phyloP scores from a whole-genome alignment of 345 rosid genomes.

The Passiflora organensis region DNA sequence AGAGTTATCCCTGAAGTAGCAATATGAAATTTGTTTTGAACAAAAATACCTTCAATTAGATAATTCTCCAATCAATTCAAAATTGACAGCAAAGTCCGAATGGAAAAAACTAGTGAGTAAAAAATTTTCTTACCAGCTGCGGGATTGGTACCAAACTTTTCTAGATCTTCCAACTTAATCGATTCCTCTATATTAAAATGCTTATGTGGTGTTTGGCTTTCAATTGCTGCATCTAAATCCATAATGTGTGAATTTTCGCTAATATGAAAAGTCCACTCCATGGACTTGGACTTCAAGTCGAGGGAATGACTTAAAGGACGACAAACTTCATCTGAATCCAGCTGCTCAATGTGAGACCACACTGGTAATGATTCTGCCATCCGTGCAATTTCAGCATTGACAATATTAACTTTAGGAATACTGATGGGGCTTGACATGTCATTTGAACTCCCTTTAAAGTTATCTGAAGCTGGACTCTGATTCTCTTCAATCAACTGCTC shows the following conservation, averaged over 20 bases:
- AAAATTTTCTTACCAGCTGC: constrained; percentile 51
- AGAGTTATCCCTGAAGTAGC: no score
- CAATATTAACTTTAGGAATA: constrained; percentile 32
- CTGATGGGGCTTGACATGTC: constrained; percentile 47
- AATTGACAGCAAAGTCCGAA: neutral
- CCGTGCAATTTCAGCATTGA: constrained; percentile 33
- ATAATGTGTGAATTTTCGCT: constrained; percentile 28
- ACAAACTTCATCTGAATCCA: constrained; percentile 21
- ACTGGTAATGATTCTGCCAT: constrained; percentile 68
- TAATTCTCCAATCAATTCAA: neutral
- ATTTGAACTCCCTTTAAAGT: constrained; percentile 21
- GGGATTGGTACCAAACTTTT: constrained; percentile 36
- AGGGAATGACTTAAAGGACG: constrained; percentile 59
- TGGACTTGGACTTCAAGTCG: constrained; percentile 36
- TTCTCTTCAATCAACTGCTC: constrained; percentile 20
- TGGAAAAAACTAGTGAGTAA: neutral
- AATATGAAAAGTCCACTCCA: constrained; percentile 32
- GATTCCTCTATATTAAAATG: constrained; percentile 24
- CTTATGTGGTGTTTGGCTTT: constrained; percentile 20
- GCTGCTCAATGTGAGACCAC: constrained; percentile 24
- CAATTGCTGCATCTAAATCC: constrained; percentile 27
- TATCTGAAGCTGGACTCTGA: constrained; percentile 24
- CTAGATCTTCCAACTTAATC: constrained; percentile 29
- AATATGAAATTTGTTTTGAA: neutral
- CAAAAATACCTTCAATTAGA: neutral